Conservation (phyloP, 495 filamentous ascomycete genomes). For the Tuber calosporum region DNA sequence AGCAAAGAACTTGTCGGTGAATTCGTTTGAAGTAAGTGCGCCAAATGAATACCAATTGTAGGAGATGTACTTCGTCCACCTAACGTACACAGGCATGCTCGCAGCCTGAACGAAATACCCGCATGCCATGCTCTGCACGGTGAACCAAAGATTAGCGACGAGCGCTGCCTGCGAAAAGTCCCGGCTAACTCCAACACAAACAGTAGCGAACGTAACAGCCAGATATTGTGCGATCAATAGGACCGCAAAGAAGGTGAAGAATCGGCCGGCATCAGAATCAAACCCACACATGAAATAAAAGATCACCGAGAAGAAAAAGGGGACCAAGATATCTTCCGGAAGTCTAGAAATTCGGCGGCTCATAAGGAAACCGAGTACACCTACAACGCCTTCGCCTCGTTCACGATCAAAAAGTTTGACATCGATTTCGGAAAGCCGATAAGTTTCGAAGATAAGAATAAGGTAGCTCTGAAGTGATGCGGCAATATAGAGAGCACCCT, state of each 20-base stretch:
- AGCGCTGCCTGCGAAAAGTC: constrained; percentile 57
- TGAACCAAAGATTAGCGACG: constrained; percentile 62
- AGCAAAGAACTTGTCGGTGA: constrained; percentile 58
- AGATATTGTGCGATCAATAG: constrained; percentile 60
- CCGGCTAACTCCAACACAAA: constrained; percentile 54
- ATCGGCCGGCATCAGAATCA: constrained; percentile 52
- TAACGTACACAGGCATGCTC: constrained; percentile 63
- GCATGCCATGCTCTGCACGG: constrained; percentile 62
- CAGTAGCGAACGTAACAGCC: constrained; percentile 55
- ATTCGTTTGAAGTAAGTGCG: constrained; percentile 62
- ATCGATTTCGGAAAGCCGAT: constrained; percentile 57
- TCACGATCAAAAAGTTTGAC: constrained; percentile 69
- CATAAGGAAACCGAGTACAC: constrained; percentile 57
- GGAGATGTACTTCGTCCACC: constrained; percentile 61
- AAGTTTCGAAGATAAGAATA: constrained; percentile 65
- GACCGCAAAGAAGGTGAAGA: constrained; percentile 62
- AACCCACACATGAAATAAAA: constrained; percentile 69
- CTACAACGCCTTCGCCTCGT: constrained; percentile 60
- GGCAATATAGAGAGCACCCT: constrained; percentile 63
- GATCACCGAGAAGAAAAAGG: constrained; percentile 53
- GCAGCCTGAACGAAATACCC: constrained; percentile 66
- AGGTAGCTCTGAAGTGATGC: constrained; percentile 64
- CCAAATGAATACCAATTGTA: constrained; percentile 62
- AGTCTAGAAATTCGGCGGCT: constrained; percentile 60
- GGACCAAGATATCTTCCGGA: constrained; percentile 62